These are phyloP conservation scores for Mycena rebaudengoi DNA, from an alignment of 768 basidiomycete genomes.

Conservation along the genomic window DNA sequence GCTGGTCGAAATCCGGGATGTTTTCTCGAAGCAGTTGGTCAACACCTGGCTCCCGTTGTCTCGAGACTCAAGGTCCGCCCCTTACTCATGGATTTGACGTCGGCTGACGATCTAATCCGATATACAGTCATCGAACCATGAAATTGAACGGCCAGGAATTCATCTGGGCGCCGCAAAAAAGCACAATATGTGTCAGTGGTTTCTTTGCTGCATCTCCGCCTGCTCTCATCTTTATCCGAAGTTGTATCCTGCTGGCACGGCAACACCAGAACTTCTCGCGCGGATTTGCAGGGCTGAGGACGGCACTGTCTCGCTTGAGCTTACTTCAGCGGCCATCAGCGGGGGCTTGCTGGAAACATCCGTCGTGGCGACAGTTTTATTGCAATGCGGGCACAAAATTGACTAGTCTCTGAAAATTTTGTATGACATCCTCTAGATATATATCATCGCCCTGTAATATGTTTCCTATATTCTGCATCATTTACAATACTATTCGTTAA, in stretches of 20 bases:
- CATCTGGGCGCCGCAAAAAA: conserved; percentile 43
- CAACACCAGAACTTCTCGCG: conserved; percentile 34
- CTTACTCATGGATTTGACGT: too few relatives aligned
- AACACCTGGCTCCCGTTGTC: conserved; percentile 48
- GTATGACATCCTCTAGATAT: too few relatives aligned
- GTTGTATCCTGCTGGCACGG: conserved; percentile 42
- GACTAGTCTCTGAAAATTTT: too few relatives aligned
- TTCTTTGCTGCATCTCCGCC: background rate
- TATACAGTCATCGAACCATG: conserved; percentile 42
- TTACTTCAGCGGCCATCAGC: conserved; percentile 48
- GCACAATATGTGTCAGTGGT: conserved; percentile 39
- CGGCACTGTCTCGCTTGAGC: conserved; percentile 44
- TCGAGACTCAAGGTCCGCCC: conserved; percentile 41
- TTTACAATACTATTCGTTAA: too few relatives aligned
- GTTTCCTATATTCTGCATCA: too few relatives aligned
- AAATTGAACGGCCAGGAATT: conserved; percentile 40
- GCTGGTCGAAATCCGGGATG: conserved; percentile 41
- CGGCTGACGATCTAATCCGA: too few relatives aligned
- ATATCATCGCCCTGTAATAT: too few relatives aligned
- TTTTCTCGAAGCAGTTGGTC: conserved; percentile 38
- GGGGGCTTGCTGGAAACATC: conserved; percentile 47
- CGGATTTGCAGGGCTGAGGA: conserved; percentile 32
- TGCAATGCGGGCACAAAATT: conserved; percentile 49
- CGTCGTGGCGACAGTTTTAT: conserved; percentile 48
- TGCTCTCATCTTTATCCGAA: conserved; percentile 16